Base-by-base conservation (phyloP, 495 filamentous ascomycete species). In the Xeromyces bisporus region DNA sequence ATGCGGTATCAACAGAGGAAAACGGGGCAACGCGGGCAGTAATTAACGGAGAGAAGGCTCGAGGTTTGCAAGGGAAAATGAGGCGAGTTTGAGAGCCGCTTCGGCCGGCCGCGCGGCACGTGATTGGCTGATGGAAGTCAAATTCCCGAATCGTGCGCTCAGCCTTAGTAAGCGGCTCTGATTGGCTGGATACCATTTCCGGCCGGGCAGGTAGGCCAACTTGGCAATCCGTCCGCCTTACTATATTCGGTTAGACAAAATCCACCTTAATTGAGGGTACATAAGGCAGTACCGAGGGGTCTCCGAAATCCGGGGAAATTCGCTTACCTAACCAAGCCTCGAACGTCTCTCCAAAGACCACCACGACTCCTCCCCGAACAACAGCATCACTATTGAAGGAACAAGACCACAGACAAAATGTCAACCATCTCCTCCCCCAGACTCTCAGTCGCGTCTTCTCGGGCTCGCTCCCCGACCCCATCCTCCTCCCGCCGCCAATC, bases 361-460 rank as follows among this genome's bases (percentile, higher is more conserved):
- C n/a, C n/a, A n/a, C n/a, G n/a, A n/a, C n/a, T n/a, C n/a, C n/a
- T n/a, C n/a, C n/a, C n/a, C n/a, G n/a, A n/a, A n/a, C n/a, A n/a
- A n/a, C n/a, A n/a, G n/a, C n/a, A n/a, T n/a, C n/a, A n/a, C n/a
- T n/a, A n/a, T n/a, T n/a, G n/a, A n/a, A n/a, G n/a, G n/a, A n/a
- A n/a, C n/a, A n/a, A n/a, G n/a, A n/a, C n/a, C n/a, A n/a, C n/a
- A n/a, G n/a, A n/a, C 35, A 59, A 33, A 27, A 91, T 89, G 82
- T 83, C 83, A 10, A 83, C 79, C 13, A 65, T 79, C 27, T 77
- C 81, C 15, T 74, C 77, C 23, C 75, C 75, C 13, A 71, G 77
- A 27, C 69, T 68, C 14, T 68, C 78, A 20, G 75, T 77, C 37
- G 73, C 79, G 25, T 73, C 76, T 26, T 75, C 75, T 10, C 66